These are phyloP conservation scores for Magnaporthales sp. DNA, from an alignment of 2,329 filamentous ascomycete species.

Conservation along the genomic window DNA sequence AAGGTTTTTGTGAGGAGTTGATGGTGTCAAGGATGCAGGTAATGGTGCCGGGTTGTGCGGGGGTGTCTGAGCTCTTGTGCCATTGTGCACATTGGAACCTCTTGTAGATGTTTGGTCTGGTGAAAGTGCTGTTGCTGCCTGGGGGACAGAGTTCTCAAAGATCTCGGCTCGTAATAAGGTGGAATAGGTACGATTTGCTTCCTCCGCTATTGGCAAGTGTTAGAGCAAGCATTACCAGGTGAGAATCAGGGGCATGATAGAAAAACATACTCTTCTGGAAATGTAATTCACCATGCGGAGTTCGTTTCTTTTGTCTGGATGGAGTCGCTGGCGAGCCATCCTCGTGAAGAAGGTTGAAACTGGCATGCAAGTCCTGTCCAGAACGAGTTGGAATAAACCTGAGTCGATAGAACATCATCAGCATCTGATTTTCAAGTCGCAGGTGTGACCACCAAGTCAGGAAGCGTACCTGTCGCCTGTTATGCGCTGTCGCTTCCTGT, in stretches of 20 bases:
- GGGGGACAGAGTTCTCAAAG: conserved; percentile 84
- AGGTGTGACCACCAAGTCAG: too few relatives aligned
- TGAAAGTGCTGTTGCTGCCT: conserved; percentile 59
- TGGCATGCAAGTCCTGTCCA: conserved; percentile 87
- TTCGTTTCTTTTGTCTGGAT: conserved; percentile 74
- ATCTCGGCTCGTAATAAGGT: conserved; percentile 81
- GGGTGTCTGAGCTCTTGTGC: conserved; percentile 71
- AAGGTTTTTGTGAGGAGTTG: conserved; percentile 94
- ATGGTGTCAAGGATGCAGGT: conserved; percentile 75
- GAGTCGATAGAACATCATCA: conserved; percentile 6
- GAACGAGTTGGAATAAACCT: conserved; percentile 94
- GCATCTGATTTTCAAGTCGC: not conserved
- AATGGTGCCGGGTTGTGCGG: conserved; percentile 58
- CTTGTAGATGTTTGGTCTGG: conserved; percentile 48
- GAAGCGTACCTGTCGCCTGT: conserved; percentile 50
- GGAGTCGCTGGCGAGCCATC: conserved; percentile 90
- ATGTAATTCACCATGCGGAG: conserved; percentile 81
- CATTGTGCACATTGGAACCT: conserved; percentile 49
- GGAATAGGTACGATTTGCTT: conserved; percentile 91
- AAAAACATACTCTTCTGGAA: conserved; percentile 77
- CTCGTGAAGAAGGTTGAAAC: conserved; percentile 85
- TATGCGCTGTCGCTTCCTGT: conserved; percentile 50
- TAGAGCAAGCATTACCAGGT: not conserved
- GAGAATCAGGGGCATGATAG: not conserved
- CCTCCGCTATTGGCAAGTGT: conserved; percentile 53